Conservation (phyloP, 2,329 filamentous ascomycete genomes). For the Exophiala sideris region DNA sequence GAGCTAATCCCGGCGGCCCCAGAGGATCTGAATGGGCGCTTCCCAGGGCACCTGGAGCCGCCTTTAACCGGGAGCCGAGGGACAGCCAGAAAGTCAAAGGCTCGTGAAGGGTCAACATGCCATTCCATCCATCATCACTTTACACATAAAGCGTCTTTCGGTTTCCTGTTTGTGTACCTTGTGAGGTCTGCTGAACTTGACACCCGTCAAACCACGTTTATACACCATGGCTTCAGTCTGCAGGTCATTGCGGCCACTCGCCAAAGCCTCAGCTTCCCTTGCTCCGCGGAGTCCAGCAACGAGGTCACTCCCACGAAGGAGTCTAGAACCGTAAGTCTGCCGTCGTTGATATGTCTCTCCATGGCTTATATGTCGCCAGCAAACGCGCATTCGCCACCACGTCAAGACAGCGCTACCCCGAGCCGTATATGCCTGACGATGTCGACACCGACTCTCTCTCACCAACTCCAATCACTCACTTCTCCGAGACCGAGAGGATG, state of each 20-base stretch:
- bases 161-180: too few species aligned
- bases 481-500: conserved; percentile 82
- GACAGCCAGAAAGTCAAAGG: too few species aligned
- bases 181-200: too few species aligned
- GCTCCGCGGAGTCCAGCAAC: conserved; percentile 4
- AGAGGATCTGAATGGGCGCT: too few species aligned
- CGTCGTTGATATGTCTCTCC: conserved; percentile 11
- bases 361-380: conserved; percentile 6
- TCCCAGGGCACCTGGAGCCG: too few species aligned
- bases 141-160: too few species aligned
- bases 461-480: conserved; percentile 87
- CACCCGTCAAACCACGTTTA: not conserved
- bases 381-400: conserved; percentile 34
- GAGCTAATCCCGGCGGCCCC: too few species aligned
- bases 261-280: conserved; percentile 15
- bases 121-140: too few species aligned
- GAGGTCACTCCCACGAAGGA: conserved; percentile 12
- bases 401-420: conserved; percentile 34
- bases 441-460: conserved; percentile 70
- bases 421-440: conserved; percentile 34
- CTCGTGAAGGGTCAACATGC: too few species aligned
- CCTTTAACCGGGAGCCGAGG: too few species aligned
- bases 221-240: conserved; percentile 48
- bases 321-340: conserved; percentile 38
- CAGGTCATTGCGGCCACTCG: conserved; percentile 43